Conservation (phyloP, 441 rosid genomes). For the Gossypium schwendimanii region DNA sequence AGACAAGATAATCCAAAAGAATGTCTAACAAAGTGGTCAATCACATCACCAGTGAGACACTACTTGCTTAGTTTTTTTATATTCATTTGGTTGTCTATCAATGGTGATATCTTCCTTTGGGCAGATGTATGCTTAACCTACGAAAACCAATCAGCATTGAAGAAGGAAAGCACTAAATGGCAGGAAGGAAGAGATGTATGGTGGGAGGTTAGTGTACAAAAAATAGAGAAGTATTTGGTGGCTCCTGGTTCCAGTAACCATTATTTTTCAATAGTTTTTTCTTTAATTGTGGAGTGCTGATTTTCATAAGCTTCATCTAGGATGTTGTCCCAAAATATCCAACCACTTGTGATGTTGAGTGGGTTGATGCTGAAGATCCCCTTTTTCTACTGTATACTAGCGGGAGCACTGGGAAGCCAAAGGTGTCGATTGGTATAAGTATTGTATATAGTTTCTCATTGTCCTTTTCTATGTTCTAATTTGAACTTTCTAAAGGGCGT, state of each 20-base stretch:
- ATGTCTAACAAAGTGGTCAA: too few species aligned
- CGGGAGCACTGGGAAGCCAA: conserved; percentile 98
- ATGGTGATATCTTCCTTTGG: conserved; percentile 8
- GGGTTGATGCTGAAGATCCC: conserved; percentile 99
- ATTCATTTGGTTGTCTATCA: background rate
- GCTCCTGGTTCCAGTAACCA: conserved; percentile 4
- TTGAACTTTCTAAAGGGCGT: conserved; percentile 58
- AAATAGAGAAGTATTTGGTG: background rate
- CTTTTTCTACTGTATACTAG: conserved; percentile 91
- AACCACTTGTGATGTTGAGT: conserved; percentile 76
- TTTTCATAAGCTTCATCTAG: conserved; percentile 23
- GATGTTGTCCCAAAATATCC: conserved; percentile 76
- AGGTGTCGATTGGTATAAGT: conserved; percentile 37
- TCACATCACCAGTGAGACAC: background rate
- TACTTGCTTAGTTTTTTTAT: background rate
- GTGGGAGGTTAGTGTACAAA: conserved; percentile 71
- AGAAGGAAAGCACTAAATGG: conserved; percentile 78
- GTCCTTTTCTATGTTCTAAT: conserved; percentile 14
- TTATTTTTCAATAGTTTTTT: background rate
- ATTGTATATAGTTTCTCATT: conserved; percentile 1
- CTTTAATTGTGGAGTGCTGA: too few species aligned
- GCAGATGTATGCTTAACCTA: conserved; percentile 75
- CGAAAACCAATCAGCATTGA: conserved; percentile 62
- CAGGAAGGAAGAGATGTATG: conserved; percentile 74
- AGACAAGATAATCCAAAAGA: too few species aligned